These are phyloP conservation scores for Syncephalastrum racemosum DNA, from an alignment of 371 early-diverging fungal species.

Conservation along the genomic window DNA sequence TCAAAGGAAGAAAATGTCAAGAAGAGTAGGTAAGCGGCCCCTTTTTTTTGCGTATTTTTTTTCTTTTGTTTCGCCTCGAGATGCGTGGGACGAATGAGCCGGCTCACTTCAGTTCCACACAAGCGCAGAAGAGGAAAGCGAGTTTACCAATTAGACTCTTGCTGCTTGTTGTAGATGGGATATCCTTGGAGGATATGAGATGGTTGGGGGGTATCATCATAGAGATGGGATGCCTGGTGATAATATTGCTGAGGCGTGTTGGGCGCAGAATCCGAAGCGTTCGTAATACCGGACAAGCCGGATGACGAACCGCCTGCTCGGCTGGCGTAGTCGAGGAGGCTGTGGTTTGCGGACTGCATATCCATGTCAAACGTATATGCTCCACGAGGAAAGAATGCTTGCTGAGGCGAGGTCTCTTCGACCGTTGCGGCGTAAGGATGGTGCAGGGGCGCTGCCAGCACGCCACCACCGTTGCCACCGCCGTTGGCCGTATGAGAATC, in stretches of 20 bases:
- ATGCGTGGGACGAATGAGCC: no score
- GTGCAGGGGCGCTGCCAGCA: constrained; percentile 1
- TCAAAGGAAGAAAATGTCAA: no score
- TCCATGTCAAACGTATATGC: constrained; percentile 8
- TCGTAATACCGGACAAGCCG: constrained; percentile 8
- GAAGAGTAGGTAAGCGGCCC: no score
- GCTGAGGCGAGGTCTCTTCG: not conserved
- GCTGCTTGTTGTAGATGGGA: no score
- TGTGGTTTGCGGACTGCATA: not conserved
- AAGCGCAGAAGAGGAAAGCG: no score
- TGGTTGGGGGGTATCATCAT: constrained; percentile 3
- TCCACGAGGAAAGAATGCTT: not conserved
- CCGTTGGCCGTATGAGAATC: no score
- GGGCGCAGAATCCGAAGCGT: constrained; percentile 11
- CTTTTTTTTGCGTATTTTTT: no score
- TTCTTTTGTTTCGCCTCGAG: no score
- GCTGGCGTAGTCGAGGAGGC: constrained; percentile 12
- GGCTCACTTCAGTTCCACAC: no score
- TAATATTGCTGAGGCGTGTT: constrained; percentile 13
- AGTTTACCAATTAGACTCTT: no score
- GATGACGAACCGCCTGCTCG: constrained; percentile 12
- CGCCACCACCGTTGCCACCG: no score
- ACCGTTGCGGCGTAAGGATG: constrained; percentile 6
- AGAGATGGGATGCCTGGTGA: constrained; percentile 9
- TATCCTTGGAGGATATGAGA: no score